A percentile compares a stretch with the other conserved stretches of the same genome.
Conservation (phyloP, 768 basidiomycete species). For the Lyophyllum decastes region DNA sequence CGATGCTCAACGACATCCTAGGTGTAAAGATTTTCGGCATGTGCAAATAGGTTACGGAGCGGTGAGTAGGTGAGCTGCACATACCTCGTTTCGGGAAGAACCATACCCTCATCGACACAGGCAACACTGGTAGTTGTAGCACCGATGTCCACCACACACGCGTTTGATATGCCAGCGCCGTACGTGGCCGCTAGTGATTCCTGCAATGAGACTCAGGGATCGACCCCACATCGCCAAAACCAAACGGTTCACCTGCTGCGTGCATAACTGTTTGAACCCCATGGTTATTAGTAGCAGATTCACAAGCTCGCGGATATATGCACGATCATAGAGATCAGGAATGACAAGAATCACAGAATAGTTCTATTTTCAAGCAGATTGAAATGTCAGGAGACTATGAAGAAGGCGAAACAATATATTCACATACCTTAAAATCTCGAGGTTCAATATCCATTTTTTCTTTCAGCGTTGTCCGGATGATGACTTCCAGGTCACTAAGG, state of each 20-base stretch:
- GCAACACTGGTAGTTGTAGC: slow-evolving; percentile 82
- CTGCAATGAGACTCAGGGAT: slow-evolving; percentile 36
- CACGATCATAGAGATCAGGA: slow-evolving; percentile 87
- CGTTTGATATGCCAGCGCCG: slow-evolving; percentile 92
- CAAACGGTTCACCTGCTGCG: slow-evolving; percentile 72
- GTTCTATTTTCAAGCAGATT: slow-evolving; percentile 48
- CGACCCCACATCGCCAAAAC: background rate
- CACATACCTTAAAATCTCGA: slow-evolving; percentile 60
- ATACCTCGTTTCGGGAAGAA: slow-evolving; percentile 86
- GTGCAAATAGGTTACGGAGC: background rate
- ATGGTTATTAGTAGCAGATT: slow-evolving; percentile 73
- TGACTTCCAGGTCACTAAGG: slow-evolving; percentile 75
- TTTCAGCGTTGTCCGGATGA: slow-evolving; percentile 63
- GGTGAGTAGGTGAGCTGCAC: slow-evolving; percentile 13
- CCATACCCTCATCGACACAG: slow-evolving; percentile 92
- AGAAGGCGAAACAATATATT: background rate
- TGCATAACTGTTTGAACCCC: slow-evolving; percentile 92
- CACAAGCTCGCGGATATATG: slow-evolving; percentile 78
- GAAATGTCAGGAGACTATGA: background rate
- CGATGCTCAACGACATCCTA: slow-evolving; percentile 83
- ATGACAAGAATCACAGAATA: slow-evolving; percentile 88
- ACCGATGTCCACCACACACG: slow-evolving; percentile 96
- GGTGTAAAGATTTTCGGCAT: slow-evolving; percentile 5
- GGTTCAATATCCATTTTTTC: slow-evolving; percentile 57
- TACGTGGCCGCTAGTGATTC: slow-evolving; percentile 93